Evolutionary conservation across 495 filamentous ascomycete genomes (phyloP).

Genomic region (Aspergillus conjunctus): DNA sequence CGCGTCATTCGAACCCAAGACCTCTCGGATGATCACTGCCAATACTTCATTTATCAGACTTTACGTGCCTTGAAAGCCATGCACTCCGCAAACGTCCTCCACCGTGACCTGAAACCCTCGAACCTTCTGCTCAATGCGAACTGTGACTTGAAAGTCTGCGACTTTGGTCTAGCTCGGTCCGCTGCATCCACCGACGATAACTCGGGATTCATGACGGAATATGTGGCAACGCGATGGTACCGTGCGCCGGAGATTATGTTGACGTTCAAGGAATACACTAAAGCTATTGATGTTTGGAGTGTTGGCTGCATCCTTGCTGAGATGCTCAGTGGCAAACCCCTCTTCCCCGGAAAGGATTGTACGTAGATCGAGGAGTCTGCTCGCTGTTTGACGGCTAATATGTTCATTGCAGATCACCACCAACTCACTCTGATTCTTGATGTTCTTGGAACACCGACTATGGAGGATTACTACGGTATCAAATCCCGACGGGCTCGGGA

Average conservation of each 20-base stretch:
- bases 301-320: slow-evolving; percentile 99
- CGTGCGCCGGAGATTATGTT: slow-evolving; percentile 99
- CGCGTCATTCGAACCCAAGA: slow-evolving; percentile 98
- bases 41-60: slow-evolving; percentile 99
- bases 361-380: slow-evolving; percentile 39
- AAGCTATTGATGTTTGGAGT: slow-evolving; percentile 99
- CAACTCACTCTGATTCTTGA: slow-evolving; percentile 97
- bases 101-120: slow-evolving; percentile 96
- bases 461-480: slow-evolving; percentile 99
- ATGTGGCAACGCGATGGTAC: slow-evolving; percentile 99
- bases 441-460: slow-evolving; percentile 96
- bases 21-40: slow-evolving; percentile 97
- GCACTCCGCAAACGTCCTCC: slow-evolving; percentile 98
- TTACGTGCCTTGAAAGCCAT: slow-evolving; percentile 97
- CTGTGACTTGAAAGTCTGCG: slow-evolving; percentile 98
- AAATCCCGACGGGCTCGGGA: slow-evolving; percentile 97
- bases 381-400: slow-evolving; percentile 13
- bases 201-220: slow-evolving; percentile 99
- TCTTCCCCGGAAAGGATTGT: slow-evolving; percentile 99
- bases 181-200: slow-evolving; percentile 96
- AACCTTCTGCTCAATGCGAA: slow-evolving; percentile 97
- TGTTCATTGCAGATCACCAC: slow-evolving; percentile 74
- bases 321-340: slow-evolving; percentile 97
- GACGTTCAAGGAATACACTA: slow-evolving; percentile 99
- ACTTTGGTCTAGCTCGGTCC: slow-evolving; percentile 93